Conservation (phyloP, 139 green algal species). For the Dunaliella primolecta region DNA sequence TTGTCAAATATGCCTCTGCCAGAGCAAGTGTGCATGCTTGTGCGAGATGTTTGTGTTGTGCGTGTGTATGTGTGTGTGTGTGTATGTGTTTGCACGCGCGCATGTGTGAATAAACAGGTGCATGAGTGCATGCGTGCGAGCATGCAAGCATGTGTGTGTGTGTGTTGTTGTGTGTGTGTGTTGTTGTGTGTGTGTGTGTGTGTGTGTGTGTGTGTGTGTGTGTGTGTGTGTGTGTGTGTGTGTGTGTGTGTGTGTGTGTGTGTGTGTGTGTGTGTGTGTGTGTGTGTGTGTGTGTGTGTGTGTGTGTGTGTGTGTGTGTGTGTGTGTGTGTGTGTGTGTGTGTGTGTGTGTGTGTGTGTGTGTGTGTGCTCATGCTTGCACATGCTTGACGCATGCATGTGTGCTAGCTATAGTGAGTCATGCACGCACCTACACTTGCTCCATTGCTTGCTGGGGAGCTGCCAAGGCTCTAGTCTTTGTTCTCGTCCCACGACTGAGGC, state of each 20-base stretch:
- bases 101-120: not conserved
- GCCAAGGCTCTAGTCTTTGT: no score
- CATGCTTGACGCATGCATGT: no score
- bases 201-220: conserved; percentile 23
- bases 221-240: conserved; percentile 3
- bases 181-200: conserved; percentile 9
- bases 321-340: conserved; percentile 10
- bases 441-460: no score
- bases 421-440: no score
- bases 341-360: conserved; percentile 23
- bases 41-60: not conserved
- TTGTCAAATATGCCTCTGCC: no score
- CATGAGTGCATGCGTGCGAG: not conserved
- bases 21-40: not conserved
- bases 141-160: not conserved
- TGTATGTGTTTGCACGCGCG: conserved; percentile 7
- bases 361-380: conserved; percentile 10
- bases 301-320: no score
- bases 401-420: no score
- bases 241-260: conserved; percentile 20
- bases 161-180: no score
- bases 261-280: conserved; percentile 13
- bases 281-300: conserved; percentile 16
- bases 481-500: no score
- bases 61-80: conserved; percentile 12